Percentiles rank a stretch among this genome's conserved stretches.
phyloP scores from a whole-genome alignment of 768 basidiomycete genomes.

The Ephemerocybe angulata region DNA sequence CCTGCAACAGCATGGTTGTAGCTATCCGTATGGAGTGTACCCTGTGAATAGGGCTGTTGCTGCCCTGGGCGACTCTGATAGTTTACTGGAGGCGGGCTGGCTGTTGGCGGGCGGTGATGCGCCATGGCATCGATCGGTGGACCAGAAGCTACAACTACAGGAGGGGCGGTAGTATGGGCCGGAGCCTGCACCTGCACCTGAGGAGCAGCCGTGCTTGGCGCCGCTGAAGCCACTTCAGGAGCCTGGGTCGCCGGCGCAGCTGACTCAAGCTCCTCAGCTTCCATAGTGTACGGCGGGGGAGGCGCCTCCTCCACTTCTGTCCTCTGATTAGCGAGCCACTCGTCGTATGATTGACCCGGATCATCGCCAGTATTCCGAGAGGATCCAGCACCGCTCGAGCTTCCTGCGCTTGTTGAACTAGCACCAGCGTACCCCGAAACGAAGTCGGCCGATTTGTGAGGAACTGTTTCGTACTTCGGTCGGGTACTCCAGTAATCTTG shows the following conservation, averaged over 20 bases:
- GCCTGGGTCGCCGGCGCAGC: constrained; percentile 2
- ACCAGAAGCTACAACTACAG: no score
- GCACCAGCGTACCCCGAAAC: constrained; percentile 22
- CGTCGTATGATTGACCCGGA: constrained; percentile 37
- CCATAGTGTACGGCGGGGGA: constrained; percentile 67
- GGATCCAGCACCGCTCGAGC: constrained; percentile 10
- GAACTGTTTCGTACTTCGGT: constrained; percentile 52
- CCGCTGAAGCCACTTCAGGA: constrained; percentile 7
- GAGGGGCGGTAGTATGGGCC: no score
- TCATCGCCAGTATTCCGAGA: constrained; percentile 15
- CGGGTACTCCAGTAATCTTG: constrained; percentile 71
- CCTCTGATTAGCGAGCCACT: constrained; percentile 46
- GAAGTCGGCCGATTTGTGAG: constrained; percentile 25
- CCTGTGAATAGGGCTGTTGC: constrained; percentile 11
- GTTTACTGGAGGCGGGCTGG: neutral
- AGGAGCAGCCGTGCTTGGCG: constrained; percentile 7
- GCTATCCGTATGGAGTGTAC: constrained; percentile 12
- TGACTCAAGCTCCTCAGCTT: constrained; percentile 33
- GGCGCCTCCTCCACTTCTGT: constrained; percentile 49
- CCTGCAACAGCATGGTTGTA: constrained; percentile 18
- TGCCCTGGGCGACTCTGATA: neutral
- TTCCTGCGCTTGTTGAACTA: constrained; percentile 7
- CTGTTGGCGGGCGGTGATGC: neutral
- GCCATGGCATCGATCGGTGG: no score
- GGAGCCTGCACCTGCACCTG: neutral